Evolutionary conservation across 768 basidiomycete species (phyloP).

Genomic region (Trametes punicea): DNA sequence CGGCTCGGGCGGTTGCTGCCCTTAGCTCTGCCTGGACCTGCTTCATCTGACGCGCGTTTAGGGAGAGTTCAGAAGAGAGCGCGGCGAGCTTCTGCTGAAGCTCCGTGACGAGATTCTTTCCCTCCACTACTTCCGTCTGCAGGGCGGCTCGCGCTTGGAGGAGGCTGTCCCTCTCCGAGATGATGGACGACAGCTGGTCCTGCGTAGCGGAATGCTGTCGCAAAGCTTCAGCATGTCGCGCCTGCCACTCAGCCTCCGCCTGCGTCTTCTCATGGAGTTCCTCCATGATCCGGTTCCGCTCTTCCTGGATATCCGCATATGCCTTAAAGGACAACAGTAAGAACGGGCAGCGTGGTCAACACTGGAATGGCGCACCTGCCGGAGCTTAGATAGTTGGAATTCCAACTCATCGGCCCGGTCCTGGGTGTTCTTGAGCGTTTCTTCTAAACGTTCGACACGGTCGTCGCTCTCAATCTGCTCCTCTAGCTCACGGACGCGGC

Average conservation of each 20-base stretch:
- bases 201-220: constrained; percentile 38
- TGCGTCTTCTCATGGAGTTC: constrained; percentile 41
- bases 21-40: constrained; percentile 64
- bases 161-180: constrained; percentile 47
- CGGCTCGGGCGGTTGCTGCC: constrained; percentile 60
- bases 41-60: constrained; percentile 55
- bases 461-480: constrained; percentile 85
- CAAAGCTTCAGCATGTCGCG: constrained; percentile 46
- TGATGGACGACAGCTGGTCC: constrained; percentile 41
- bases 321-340: constrained; percentile 37
- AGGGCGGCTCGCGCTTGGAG: constrained; percentile 48
- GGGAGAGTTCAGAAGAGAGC: constrained; percentile 50
- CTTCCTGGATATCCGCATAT: constrained; percentile 53
- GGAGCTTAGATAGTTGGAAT: constrained; percentile 74
- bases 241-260: constrained; percentile 46
- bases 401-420: constrained; percentile 82
- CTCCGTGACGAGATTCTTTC: constrained; percentile 45
- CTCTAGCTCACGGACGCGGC: constrained; percentile 66
- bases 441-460: constrained; percentile 70
- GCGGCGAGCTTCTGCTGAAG: constrained; percentile 59
- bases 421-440: constrained; percentile 71
- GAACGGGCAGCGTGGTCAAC: background rate
- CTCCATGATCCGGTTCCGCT: constrained; percentile 54
- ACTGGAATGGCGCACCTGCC: constrained; percentile 51
- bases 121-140: constrained; percentile 43